Conservation (phyloP, 352 stramenopile genomes). For the Thalassiosira hispida region DNA sequence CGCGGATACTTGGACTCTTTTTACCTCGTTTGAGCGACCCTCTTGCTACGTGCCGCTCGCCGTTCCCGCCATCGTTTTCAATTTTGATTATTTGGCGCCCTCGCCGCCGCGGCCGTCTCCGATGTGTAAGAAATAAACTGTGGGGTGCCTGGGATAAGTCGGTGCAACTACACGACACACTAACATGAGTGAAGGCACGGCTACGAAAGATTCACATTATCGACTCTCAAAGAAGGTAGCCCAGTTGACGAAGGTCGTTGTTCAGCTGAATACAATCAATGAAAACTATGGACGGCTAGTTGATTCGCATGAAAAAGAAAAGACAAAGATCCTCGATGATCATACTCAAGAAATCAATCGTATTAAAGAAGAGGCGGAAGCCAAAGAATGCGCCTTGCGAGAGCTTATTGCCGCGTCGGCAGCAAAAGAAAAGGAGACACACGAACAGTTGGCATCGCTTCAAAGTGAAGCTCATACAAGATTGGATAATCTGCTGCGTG, state of each 20-base stretch:
- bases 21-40: too few species aligned
- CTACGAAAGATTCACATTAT: constrained; percentile 29
- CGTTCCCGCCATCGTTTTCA: too few species aligned
- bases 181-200: constrained; percentile 9
- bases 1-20: too few species aligned
- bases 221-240: constrained; percentile 50
- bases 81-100: too few species aligned
- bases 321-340: too few species aligned
- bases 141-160: too few species aligned
- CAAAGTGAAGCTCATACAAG: constrained; percentile 27
- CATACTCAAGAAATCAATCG: constrained; percentile 15
- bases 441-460: constrained; percentile 16
- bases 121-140: too few species aligned
- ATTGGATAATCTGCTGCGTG: constrained; percentile 3
- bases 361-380: constrained; percentile 22
- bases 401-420: constrained; percentile 16
- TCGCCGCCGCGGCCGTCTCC: too few species aligned
- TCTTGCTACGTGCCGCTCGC: too few species aligned
- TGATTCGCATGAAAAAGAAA: constrained; percentile 2
- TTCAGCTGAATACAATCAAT: constrained; percentile 41
- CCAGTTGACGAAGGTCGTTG: constrained; percentile 46
- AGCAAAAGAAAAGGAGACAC: constrained; percentile 16
- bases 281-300: constrained; percentile 25
- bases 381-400: constrained; percentile 12
- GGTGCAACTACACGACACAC: too few species aligned